Conservation (phyloP, 2,329 filamentous ascomycete genomes). For the Elsinoe perseae region DNA sequence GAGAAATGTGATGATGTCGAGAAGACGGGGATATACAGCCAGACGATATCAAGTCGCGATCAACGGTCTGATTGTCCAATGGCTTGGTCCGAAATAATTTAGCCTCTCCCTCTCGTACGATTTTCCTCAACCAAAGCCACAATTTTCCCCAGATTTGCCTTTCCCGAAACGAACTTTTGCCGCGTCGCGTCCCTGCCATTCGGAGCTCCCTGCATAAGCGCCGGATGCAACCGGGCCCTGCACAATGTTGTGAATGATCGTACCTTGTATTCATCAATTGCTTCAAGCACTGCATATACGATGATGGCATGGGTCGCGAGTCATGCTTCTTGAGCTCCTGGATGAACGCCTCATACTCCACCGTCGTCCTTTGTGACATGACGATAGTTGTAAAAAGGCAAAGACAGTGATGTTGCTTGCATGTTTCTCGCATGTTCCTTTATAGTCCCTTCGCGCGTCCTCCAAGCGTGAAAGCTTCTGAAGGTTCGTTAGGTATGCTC, state of each 20-base stretch:
- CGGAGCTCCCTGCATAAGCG: not conserved
- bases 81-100: conserved; percentile 6
- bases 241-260: not conserved
- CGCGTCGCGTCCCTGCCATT: not conserved
- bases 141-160: conserved; percentile 52
- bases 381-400: too few relatives aligned
- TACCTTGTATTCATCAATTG: too few relatives aligned
- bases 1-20: not conserved
- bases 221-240: not conserved
- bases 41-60: conserved; percentile 26
- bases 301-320: too few relatives aligned
- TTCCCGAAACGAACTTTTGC: not conserved
- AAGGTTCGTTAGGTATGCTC: too few relatives aligned
- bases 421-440: too few relatives aligned
- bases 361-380: too few relatives aligned
- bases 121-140: conserved; percentile 11
- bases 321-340: too few relatives aligned
- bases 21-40: conserved; percentile 5
- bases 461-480: too few relatives aligned
- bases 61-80: conserved; percentile 5
- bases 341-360: too few relatives aligned
- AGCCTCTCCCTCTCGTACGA: conserved; percentile 6
- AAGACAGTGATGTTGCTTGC: too few relatives aligned
- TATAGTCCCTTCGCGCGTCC: too few relatives aligned
- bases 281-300: too few relatives aligned